phyloP scores from a whole-genome alignment of 148 eudicot genomes.

The Chenopodium album region DNA sequence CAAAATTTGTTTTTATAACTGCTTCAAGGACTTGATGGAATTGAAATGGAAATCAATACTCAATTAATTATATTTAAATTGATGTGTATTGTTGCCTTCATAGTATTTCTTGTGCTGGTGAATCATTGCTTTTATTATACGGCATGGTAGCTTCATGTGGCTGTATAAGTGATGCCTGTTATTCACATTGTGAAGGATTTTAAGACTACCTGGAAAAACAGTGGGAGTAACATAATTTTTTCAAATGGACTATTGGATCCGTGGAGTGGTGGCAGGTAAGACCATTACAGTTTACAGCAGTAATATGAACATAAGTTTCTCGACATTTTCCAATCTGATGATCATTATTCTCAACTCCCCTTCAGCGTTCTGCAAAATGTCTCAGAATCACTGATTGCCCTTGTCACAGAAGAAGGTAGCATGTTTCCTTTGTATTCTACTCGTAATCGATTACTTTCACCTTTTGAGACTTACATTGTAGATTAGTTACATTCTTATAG shows the following conservation, averaged over 20 bases:
- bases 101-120: neutral
- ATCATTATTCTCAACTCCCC: conserved; percentile 15
- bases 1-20: no score
- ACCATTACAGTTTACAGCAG: neutral
- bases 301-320: neutral
- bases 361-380: conserved; percentile 82
- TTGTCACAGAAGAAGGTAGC: conserved; percentile 79
- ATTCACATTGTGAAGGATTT: conserved; percentile 51
- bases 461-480: no score
- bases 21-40: neutral
- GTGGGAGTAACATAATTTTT: conserved; percentile 84
- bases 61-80: neutral
- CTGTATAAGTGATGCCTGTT: conserved; percentile 17
- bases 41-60: neutral
- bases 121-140: neutral
- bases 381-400: conserved; percentile 69
- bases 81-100: neutral
- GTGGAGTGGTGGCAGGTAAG: conserved; percentile 94
- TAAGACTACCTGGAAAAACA: conserved; percentile 44
- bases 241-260: conserved; percentile 87
- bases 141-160: neutral
- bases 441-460: no score
- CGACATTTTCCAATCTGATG: neutral
- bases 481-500: no score
- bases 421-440: neutral